Base-by-base conservation (phyloP, 768 basidiomycete genomes). In the Mycena vulgaris region DNA sequence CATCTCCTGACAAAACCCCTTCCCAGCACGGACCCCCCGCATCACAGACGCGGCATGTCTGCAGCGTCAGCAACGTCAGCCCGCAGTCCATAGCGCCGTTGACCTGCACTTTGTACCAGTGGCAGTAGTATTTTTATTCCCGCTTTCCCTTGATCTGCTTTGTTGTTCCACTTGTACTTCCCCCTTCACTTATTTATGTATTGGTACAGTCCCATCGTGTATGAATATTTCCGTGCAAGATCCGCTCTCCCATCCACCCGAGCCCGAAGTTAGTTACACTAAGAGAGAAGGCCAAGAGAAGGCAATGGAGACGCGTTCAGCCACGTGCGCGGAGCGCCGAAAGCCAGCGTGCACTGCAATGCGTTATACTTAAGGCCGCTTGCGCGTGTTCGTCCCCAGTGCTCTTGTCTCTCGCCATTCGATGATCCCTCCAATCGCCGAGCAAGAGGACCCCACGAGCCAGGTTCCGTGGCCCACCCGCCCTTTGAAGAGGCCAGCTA, bases 391-490 rank as follows among this genome's bases (percentile, higher is more conserved):
- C n/a, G n/a, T n/a, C n/a, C n/a, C 25, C 21, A 63, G 63, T 51
- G 45, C 58, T 66, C 63, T 52, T 65, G 53, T 68, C 2, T 52
- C 42, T 33, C 33, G 23, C 56, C 35, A 19, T 76, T 75, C 75
- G 59, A 94, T 94, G 92, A 83, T 91, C 68, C 88, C 90, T 76
- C 86, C 90, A 47, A 83, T 89, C 69, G 80, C 89, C 23, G 91
- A 92, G 76, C 80, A 80, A 68, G 90, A 93, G 27, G 93, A 94
- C 78, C 91, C 92, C n/a, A 92, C 92, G 0, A 91, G 90, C 16
- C 93, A 93, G 78, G 90, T 94, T 52, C 80, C 93, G 27, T 95
- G 93, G 93, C 93, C 93, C 55, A 84, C 87, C 66, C 51, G 73
- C 31, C 56, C 72, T 16, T n/a, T n/a, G n/a, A 74, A 71, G 31